Evolutionary conservation across 2,329 filamentous ascomycete species (phyloP), one percentile per base, ranked within the genome.

Genomic region (Diaporthe sp.): DNA sequence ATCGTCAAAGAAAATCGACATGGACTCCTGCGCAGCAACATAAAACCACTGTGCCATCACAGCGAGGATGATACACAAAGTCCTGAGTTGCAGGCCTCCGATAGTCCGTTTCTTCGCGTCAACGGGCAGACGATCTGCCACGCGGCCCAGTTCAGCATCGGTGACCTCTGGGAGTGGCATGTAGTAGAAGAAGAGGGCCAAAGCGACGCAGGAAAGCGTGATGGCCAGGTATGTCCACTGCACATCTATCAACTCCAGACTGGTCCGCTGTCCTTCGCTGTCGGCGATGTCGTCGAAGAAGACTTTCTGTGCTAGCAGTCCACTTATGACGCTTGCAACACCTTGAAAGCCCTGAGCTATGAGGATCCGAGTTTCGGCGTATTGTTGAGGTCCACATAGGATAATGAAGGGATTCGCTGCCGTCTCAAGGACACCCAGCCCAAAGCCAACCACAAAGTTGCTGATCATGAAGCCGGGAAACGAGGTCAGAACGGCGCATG

Each of bases 221-320:
- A 96, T 93, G 73, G 92, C 93, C n/a, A 97, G 89, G 79, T 97
- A 97, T 0, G 94, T 94, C 93, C 93, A 97, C 83, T 97, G 95
- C 2, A 96, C 93, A 76, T 93, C 92, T 77, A 94, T 89, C 4
- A 97, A 87, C 1, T 89, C 90, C 42, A 87, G 83, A 2, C 87
- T 81, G n/a, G 78, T 82, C 47, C 79, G 80, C 20, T 70, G 79
- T 15, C 78, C 78, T 22, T 80, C 75, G 28, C 79, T 81, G 47
- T 88, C 86, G 25, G 44, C 58, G 12, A 94, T 88, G 17, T 88
- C 85, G 39, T 87, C 88, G 84, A 96, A 96, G 81, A 96, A 94
- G 25, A 94, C 92, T 75, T 91, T 92, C 55, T 94, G 90, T 9
- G 94, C 94, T 15, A 97, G 86, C 0, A 96, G 85, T 1, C 93